These are phyloP conservation scores for Rubroboletus pulcherrimus DNA, from an alignment of 768 basidiomycete genomes.

Conservation along the genomic window DNA sequence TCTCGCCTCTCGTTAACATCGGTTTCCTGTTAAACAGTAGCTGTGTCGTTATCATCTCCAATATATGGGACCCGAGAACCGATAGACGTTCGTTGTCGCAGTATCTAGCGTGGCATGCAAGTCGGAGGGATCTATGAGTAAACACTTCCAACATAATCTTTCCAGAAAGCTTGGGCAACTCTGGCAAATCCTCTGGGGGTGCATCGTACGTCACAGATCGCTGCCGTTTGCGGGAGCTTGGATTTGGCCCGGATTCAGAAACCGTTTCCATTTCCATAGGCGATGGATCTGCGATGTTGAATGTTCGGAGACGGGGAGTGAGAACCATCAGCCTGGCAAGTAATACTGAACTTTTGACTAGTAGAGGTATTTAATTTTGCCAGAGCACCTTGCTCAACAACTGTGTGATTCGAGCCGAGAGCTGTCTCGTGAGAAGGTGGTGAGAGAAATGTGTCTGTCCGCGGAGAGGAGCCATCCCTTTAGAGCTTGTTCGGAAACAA, in stretches of 20 bases:
- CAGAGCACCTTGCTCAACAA: slow-evolving; percentile 14
- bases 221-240: slow-evolving; percentile 36
- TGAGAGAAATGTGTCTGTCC: slow-evolving; percentile 20
- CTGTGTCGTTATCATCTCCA: slow-evolving; percentile 45
- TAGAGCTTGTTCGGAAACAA: neutral
- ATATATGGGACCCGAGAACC: slow-evolving; percentile 45
- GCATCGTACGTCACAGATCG: slow-evolving; percentile 31
- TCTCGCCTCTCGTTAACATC: slow-evolving; percentile 42
- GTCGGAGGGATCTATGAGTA: slow-evolving; percentile 63
- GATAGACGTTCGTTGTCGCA: slow-evolving; percentile 57
- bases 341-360: slow-evolving; percentile 9
- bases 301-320: slow-evolving; percentile 34
- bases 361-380: slow-evolving; percentile 18
- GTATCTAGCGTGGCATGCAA: slow-evolving; percentile 38
- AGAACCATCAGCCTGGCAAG: slow-evolving; percentile 30
- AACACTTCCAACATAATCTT: slow-evolving; percentile 64
- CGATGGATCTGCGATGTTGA: slow-evolving; percentile 31
- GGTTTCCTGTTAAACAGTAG: slow-evolving; percentile 50
- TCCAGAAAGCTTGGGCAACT: slow-evolving; percentile 47
- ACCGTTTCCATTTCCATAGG: slow-evolving; percentile 31
- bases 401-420: slow-evolving; percentile 13
- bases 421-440: slow-evolving; percentile 16
- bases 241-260: slow-evolving; percentile 25
- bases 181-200: slow-evolving; percentile 33
- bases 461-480: slow-evolving; percentile 25